phyloP scores from a whole-genome alignment of 257 asterid genomes.

The Plectranthus barbatus region DNA sequence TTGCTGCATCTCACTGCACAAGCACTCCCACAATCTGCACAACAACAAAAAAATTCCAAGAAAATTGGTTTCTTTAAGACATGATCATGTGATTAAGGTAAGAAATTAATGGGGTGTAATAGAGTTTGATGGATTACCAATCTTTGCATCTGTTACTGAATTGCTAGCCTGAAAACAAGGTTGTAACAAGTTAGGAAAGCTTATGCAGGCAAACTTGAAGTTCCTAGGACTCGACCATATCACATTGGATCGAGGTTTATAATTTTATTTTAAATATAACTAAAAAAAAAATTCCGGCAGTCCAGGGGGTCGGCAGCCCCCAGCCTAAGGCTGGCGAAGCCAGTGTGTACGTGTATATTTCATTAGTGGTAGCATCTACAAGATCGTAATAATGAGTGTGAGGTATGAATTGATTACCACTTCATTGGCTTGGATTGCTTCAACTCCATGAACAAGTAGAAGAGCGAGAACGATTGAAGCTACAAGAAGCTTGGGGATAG shows the following conservation, averaged over 20 bases:
- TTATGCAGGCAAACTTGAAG: too few species aligned
- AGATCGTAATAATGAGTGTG: background rate
- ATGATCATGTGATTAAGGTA: background rate
- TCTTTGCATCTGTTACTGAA: constrained; percentile 19
- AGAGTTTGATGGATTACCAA: constrained; percentile 23
- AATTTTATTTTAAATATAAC: too few species aligned
- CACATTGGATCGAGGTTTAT: too few species aligned
- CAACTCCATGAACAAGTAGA: constrained; percentile 36
- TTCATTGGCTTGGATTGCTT: constrained; percentile 37
- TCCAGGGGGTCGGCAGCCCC: too few species aligned
- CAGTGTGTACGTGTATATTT: background rate
- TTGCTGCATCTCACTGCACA: constrained; percentile 44
- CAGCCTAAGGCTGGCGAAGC: too few species aligned
- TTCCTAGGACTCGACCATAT: too few species aligned
- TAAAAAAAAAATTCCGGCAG: too few species aligned
- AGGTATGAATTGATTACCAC: constrained; percentile 26
- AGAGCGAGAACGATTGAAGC: constrained; percentile 34
- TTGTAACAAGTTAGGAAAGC: background rate
- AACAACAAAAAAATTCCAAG: background rate
- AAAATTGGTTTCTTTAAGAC: background rate
- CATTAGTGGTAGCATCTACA: background rate
- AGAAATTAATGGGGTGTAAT: background rate
- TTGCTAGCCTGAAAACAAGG: constrained; percentile 39
- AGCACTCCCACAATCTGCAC: constrained; percentile 45
- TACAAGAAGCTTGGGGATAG: constrained; percentile 29